These are phyloP conservation scores for Dactylellina leptospora DNA, from an alignment of 2,329 filamentous ascomycete species.

Conservation along the genomic window DNA sequence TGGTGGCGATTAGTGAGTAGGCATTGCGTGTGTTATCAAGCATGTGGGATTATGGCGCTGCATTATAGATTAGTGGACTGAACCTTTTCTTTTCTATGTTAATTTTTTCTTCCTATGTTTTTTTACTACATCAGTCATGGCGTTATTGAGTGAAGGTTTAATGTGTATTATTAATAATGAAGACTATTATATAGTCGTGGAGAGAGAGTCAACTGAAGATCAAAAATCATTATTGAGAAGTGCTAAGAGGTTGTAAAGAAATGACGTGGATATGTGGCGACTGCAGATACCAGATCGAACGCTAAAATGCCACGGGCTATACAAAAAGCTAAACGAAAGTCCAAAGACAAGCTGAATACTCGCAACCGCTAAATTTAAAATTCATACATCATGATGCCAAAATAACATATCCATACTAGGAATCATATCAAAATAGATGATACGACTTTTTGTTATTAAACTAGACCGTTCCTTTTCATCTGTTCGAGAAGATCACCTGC, in stretches of 20 bases:
- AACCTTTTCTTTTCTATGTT: slow-evolving; percentile 1
- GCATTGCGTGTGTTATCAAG: not conserved
- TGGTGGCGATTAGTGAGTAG: not conserved
- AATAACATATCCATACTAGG: too few species aligned
- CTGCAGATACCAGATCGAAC: too few species aligned
- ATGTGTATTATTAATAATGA: slow-evolving; percentile 24
- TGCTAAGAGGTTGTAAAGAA: too few species aligned
- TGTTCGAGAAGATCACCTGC: slow-evolving; percentile 17
- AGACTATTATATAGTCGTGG: too few species aligned
- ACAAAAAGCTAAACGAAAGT: not conserved
- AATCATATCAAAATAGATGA: too few species aligned
- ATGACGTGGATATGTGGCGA: too few species aligned
- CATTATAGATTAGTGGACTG: slow-evolving; percentile 27
- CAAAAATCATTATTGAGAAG: too few species aligned
- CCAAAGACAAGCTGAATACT: not conserved
- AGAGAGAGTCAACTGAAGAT: too few species aligned
- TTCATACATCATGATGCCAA: too few species aligned
- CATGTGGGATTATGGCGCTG: slow-evolving; percentile 17
- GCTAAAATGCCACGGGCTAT: too few species aligned
- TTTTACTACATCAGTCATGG: not conserved
- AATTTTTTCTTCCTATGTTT: slow-evolving; percentile 3
- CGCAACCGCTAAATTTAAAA: slow-evolving; percentile 17
- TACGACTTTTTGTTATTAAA: not conserved
- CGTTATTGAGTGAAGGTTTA: slow-evolving; percentile 19
- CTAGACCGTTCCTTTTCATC: slow-evolving; percentile 24